Base-by-base conservation (phyloP, 805 yeast genomes). In the Scheffersomyces coipomensis region DNA sequence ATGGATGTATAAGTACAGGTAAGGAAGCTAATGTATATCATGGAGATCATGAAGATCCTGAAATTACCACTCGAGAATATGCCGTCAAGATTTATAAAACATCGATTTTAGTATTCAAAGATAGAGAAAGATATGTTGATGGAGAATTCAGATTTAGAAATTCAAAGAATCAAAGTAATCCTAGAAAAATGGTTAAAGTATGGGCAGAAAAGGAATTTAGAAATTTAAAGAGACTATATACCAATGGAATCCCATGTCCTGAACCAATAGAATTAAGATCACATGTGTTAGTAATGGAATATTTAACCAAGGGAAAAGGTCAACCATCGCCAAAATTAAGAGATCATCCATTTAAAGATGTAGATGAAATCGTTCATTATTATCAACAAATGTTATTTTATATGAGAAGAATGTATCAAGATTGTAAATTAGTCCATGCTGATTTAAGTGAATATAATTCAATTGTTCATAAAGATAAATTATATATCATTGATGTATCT, bases 171-270 rank as follows among this genome's bases (percentile, higher is more conserved):
- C 89, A 87, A 53, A 88, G 89, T 48, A 93, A 93, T 56, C 98
- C 98, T 8, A 75, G 99, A 55, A 91, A 91, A 57, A 91, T 93
- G 97, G 96, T 93, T 46, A 88, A 88, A 60, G 76, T 90, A 18
- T 93, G 99, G 99, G 98, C 99, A 0, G 99, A 93, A 60, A 93
- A 93, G 57, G 99, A 93, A 65, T 91, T 90, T 49, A 68, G 99
- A 40, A 93, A 93, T 58, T 72, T 93, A 61, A 91, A 88, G 60
- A 76, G 99, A 55, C 71, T 93, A 16, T 68, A 85, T 58, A 58
- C 75, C 33, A 75, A 81, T 40, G 96, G 95, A 0, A 85, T 93
- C 25, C 93, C 95, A n/a, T 84, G 88, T 29, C 99, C 99, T 0
- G 85, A 87, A 56, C 99, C 99, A 1, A 63, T 88, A 11, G 96